Conservation (phyloP, 345 rosid genomes). For the Psidium guajava region DNA sequence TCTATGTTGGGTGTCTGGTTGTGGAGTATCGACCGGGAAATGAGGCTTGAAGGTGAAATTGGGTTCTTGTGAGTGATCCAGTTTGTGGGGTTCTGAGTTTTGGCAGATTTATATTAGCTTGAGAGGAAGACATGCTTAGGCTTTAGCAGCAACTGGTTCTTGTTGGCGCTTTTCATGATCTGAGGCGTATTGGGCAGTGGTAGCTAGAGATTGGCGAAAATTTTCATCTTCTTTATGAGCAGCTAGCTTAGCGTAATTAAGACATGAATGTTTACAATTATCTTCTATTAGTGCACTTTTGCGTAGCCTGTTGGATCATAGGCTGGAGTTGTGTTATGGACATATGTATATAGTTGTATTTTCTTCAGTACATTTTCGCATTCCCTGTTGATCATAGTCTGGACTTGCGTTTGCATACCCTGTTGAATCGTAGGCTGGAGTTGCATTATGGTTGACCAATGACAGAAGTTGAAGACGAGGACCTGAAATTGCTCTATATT, state of each 20-base stretch:
- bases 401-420: background rate
- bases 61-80: background rate
- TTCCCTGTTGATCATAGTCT: background rate
- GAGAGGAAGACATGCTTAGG: background rate
- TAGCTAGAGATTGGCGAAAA: background rate
- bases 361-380: background rate
- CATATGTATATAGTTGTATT: background rate
- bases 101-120: background rate
- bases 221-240: background rate
- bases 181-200: background rate
- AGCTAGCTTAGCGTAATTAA: background rate
- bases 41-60: background rate
- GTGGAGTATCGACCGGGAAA: background rate
- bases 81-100: background rate
- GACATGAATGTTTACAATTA: background rate
- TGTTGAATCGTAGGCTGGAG: background rate
- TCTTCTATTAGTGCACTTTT: background rate
- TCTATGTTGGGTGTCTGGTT: constrained; percentile 1
- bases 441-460: background rate
- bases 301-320: background rate
- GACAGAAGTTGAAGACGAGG: background rate
- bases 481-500: background rate
- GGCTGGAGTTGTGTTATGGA: background rate
- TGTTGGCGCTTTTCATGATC: background rate
- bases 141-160: background rate